Conservation (phyloP, 2,329 filamentous ascomycete genomes). For the Dryadomyces quercivorus region DNA sequence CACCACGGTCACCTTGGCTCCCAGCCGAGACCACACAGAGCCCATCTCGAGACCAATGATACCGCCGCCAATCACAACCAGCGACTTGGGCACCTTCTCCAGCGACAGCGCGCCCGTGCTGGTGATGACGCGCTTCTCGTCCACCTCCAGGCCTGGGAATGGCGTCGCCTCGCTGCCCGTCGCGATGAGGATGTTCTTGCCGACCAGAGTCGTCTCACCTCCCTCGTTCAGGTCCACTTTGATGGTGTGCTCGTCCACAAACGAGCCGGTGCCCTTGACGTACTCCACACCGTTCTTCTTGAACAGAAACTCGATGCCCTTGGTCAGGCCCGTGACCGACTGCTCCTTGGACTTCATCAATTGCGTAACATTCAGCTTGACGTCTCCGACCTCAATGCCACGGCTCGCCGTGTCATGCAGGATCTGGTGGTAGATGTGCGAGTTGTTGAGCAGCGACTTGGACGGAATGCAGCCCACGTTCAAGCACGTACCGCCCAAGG, state of each 20-base stretch:
- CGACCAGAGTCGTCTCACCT: conserved; percentile 74
- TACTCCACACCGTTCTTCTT: conserved; percentile 99
- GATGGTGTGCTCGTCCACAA: conserved; percentile 81
- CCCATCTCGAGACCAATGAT: conserved; percentile 99
- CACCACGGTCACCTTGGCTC: conserved; percentile 89
- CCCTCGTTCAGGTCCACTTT: conserved; percentile 85
- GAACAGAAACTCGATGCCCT: conserved; percentile 94
- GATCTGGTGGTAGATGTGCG: conserved; percentile 93
- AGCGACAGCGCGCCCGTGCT: conserved; percentile 90
- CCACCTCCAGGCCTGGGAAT: conserved; percentile 89
- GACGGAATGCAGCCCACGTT: conserved; percentile 99
- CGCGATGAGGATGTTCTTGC: conserved; percentile 97
- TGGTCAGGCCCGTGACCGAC: conserved; percentile 78
- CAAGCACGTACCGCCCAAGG: conserved; percentile 89
- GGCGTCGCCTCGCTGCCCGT: conserved; percentile 92
- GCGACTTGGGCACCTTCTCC: conserved; percentile 83
- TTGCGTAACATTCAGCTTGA: conserved; percentile 86
- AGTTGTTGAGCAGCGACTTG: conserved; percentile 99
- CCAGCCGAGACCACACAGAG: conserved; percentile 92
- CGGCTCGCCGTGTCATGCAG: conserved; percentile 94
- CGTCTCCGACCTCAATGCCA: conserved; percentile 93
- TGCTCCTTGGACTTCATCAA: conserved; percentile 99
- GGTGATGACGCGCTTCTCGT: conserved; percentile 94
- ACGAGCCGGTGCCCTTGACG: conserved; percentile 82
- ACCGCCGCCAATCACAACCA: conserved; percentile 95